Base-by-base conservation (phyloP, 352 stramenopile species). In the Pythium rishiriense region DNA sequence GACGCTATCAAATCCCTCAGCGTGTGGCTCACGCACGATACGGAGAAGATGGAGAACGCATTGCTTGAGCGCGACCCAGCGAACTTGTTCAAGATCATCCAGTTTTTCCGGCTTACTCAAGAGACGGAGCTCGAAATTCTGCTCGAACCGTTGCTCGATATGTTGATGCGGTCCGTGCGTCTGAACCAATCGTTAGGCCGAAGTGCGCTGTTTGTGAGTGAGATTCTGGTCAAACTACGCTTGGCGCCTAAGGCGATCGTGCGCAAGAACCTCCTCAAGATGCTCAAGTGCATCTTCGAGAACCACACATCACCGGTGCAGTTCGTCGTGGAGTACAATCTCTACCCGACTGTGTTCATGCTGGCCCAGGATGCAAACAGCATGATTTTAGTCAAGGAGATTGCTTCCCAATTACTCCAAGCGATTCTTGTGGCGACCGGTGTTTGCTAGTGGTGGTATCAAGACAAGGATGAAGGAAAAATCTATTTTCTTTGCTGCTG, bases 231-330 rank as follows among this genome's bases (percentile, higher is more conserved):
- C 28, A 85, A 90, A 0, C 59, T 98, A 37, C 82, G 78, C 6
- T 79, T 90, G 12, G 78, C 89, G 29, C 80, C 85, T 3, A 97
- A 97, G 68, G 90, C 89, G 0, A 91, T 97, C 35, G 89, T 97
- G 39, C 83, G 88, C 46, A 97, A 96, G 58, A 96, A 96, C 56
- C 65, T 98, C 53, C 84, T 98, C 53, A 94, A 94, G 67, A 97
- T 98, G 75, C 86, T 98, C 56, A 94, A 97, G 66, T 81, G 76
- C 43, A 77, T 98, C 1, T 96, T 97, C 55, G 87, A 96, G 60
- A 85, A 83, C 24, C 90, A 97, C 62, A 85, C 87, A 15, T 84
- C 87, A 26, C 90, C 87, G 1, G 78, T 76, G 50, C 82, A 96
- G 62, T 96, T 98, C 49, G 70, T 97, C 17, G 74, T 96, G 39